Evolutionary conservation across 73 alveolate species (phyloP).

Genomic region (Tetrahymena borealis): DNA sequence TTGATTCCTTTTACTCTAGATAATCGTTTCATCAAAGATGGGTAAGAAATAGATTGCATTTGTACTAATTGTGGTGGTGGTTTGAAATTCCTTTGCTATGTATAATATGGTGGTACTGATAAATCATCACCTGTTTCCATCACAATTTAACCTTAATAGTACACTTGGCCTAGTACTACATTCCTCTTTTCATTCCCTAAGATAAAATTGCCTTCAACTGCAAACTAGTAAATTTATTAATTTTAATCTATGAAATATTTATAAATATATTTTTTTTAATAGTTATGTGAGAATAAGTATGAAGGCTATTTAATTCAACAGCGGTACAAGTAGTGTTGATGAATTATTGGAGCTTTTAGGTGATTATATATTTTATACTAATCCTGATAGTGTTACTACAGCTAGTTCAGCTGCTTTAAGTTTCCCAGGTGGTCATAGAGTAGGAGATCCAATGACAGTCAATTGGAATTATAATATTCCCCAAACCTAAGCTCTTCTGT

Average conservation of each 20-base stretch:
- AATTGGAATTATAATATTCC: constrained; percentile 4
- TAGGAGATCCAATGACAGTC: constrained; percentile 16
- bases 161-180: neutral
- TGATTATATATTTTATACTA: constrained; percentile 5
- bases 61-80: constrained; percentile 9
- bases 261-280: neutral
- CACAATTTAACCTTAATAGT: constrained; percentile 9
- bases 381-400: constrained; percentile 8
- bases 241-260: neutral
- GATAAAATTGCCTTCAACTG: constrained; percentile 7
- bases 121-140: constrained; percentile 18
- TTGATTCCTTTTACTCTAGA: neutral
- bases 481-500: neutral
- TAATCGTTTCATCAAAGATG: neutral
- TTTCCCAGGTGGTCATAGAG: neutral
- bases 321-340: neutral
- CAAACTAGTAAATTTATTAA: neutral
- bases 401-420: neutral
- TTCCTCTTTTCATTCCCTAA: constrained; percentile 17
- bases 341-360: constrained; percentile 10
- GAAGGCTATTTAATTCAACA: constrained; percentile 3
- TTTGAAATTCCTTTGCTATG: neutral
- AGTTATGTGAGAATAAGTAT: constrained; percentile 7
- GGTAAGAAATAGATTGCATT: constrained; percentile 20
- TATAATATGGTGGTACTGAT: constrained; percentile 8